Evolutionary conservation across 805 yeast species (phyloP), one percentile per base, ranked within the genome.

Genomic region (Suhomyces xylopsoci): DNA sequence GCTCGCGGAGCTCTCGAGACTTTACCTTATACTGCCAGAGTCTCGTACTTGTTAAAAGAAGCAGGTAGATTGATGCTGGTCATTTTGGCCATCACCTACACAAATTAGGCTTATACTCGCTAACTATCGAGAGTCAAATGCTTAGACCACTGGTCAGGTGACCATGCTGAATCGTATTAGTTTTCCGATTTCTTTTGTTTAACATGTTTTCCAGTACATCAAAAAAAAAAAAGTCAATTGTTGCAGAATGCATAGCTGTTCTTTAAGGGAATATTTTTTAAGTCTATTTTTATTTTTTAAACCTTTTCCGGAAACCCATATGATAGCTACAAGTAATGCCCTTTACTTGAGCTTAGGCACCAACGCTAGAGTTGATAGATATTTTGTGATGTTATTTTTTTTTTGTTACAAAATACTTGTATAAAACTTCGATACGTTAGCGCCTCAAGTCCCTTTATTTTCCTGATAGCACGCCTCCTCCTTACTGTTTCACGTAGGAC

Each of bases 391-490:
- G 19, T 15, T 15, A 28, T 48, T 48, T 38, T 48, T 46, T 48
- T 41, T 45, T 17, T 14, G 25, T 25, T 25, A 17, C 28, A 19
- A 50, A 50, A 50, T 50, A 38, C 48, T 48, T 45, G 34, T 40
- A 41, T 49, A 43, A 49, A 50, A 50, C 49, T 50, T 45, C 49
- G 41, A 50, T 50, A 50, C 49, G 45, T 45, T 38, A 34, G 36
- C 49, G 52, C 52, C 52, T 50, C 36, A 45, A 14, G 25, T 49
- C 43, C 26, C 9, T 32, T 14, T 15, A 40, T 15, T 43, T 26
- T 34, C 36, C 36, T 44, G 26, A 40, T 43, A 40, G 26, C 44
- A 40, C 48, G 24, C n/a, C 14, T 24, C 14, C 51, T 19, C 47
- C 47, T 38, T 25, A 22, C 51, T 24, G 51, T 48, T 48, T 48